A percentile compares a stretch with the other conserved stretches of the same genome.
Conservation (phyloP, 176 grass and related monocot species). For the Triticum dicoccoides region DNA sequence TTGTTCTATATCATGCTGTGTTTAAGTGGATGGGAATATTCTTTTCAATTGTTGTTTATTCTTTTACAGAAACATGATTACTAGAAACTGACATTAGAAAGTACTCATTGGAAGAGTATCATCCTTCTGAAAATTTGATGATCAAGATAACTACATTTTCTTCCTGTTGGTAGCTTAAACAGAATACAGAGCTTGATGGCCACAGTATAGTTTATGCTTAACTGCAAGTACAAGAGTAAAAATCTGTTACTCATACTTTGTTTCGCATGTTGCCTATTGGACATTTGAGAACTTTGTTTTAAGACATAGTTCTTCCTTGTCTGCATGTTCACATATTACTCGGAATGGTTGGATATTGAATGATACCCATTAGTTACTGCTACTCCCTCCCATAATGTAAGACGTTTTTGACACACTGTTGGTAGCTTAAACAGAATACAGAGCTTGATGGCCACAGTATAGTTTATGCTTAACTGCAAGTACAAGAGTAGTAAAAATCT, state of each 20-base stretch:
- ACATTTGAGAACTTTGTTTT: background rate
- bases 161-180: background rate
- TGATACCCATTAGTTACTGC: background rate
- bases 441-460: background rate
- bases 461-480: background rate
- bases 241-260: background rate
- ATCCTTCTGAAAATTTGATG: background rate
- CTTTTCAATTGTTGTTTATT: background rate
- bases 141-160: background rate
- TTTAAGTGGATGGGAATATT: background rate
- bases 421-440: background rate
- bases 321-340: slow-evolving; percentile 2
- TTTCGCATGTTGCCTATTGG: background rate
- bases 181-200: background rate
- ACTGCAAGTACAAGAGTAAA: background rate
- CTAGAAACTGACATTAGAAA: background rate
- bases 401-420: background rate
- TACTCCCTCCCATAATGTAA: background rate
- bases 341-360: background rate
- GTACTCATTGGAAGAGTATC: background rate
- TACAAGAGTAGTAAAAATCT: background rate
- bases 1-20: background rate
- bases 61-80: background rate
- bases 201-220: slow-evolving; percentile 4
- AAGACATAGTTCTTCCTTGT: background rate